Base-by-base conservation (phyloP, 2,329 filamentous ascomycete species). In the Diaporthe humulicola region DNA sequence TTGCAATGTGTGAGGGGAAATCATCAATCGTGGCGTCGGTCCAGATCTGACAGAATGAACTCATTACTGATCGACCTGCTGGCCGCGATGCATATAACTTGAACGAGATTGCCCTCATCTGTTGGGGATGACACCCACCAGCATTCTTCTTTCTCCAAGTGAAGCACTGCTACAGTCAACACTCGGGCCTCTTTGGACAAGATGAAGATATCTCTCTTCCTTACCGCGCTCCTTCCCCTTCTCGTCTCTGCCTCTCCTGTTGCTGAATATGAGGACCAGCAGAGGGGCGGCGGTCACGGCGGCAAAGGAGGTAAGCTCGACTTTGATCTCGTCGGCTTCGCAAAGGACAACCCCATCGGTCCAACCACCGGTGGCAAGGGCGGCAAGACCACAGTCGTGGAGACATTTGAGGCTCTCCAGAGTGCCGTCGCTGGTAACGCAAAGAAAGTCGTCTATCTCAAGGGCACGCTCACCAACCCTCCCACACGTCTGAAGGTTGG, bases 141-240 rank as follows among this genome's bases (percentile, higher is more conserved):
- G 25, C 38, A 22, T 45, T 22, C 25, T 8, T 64, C 9, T 64
- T 64, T 64, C 58, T 45, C 38, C 40, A 30, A 45, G 17, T 45
- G 17, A 22, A 45, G 38, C 40, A 64, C 10, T 8, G 17, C 14
- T 33, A 8, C 38, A 22, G 19, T 45, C 38, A 36, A 12, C 4
- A 8, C n/a, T 22, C 25, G 14, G n/a, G 25, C 25, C 19, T 1
- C 25, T 45, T 30, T 9, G 38, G 40, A 64, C 58, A 64, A 45
- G n/a, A 64, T 64, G 58, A 64, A 64, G 58, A 64, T 64, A 22
- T 64, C 58, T 64, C 38, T 64, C 58, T 45, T 64, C 38, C 2
- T 64, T 45, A 64, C 38, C 58, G 14, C 40, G 25, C 38, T 45
- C 25, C 40, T 64, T 10, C 25, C 58, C 4, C 38, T 64, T 30